Base-by-base conservation (phyloP, 495 filamentous ascomycete genomes). In the Podospora australis region DNA sequence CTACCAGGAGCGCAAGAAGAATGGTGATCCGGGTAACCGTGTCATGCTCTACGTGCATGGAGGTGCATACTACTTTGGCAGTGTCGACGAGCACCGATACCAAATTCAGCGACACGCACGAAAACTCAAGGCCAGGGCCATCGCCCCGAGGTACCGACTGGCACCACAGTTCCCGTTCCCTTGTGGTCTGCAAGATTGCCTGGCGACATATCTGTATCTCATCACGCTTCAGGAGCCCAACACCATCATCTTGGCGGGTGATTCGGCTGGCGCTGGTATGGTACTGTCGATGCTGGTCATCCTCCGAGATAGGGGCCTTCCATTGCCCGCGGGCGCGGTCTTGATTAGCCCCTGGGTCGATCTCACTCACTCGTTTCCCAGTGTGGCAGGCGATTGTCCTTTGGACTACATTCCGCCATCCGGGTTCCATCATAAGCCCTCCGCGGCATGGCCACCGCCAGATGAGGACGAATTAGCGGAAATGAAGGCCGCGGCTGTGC, bases 11-110 rank as follows among this genome's bases (percentile, higher is more conserved):
- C 77, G 84, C 45, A 85, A 83, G 65, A 74, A 74, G 58, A 64
- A 65, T 0, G 67, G 63, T 3, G 74, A 77, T 40, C 66, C 76
- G 23, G 73, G 76, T 6, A 86, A 83, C 54, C 79, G 87, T 22
- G 82, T 92, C 20, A 95, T 97, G 84, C 70, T 97, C 20, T 97
- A 97, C 66, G 77, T 96, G 7, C 91, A 96, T 59, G 91, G 91
- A 3, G 79, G 79, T 24, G 72, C 68, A 32, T 80, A 78, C 43
- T 76, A 66, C 59, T 97, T 97, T 58, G 91, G 91, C 1, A 94
- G 87, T 57, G 80, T 96, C 19, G 90, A 96, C 59, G 89, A 91
- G 60, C 91, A 97, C 71, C 82, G 91, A 17, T 96, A 96, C 66
- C 90, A 95, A 71, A 80, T 97, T 72, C 91, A 97, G 68, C 75